These are phyloP conservation scores for Neurospora sp. DNA, from an alignment of 495 filamentous ascomycete species.

Conservation along the genomic window DNA sequence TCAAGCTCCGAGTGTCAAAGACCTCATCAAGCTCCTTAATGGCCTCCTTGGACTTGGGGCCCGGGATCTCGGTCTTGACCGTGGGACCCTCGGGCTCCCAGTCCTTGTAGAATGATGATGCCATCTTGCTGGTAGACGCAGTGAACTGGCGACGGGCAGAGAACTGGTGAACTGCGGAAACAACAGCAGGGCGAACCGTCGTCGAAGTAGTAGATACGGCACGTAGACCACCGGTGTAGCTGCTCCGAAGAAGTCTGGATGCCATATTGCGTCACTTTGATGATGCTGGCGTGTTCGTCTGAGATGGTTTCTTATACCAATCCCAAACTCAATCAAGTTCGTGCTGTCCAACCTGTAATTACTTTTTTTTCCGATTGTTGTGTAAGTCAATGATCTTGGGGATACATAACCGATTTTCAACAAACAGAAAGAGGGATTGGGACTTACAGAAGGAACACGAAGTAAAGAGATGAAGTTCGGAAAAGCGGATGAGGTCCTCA, in stretches of 20 bases:
- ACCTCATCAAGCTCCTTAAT: constrained; percentile 58
- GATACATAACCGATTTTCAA: neutral
- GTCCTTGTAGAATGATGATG: constrained; percentile 47
- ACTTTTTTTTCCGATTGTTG: neutral
- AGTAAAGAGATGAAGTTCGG: neutral
- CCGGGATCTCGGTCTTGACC: constrained; percentile 73
- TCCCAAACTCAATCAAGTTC: neutral
- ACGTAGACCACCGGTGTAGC: neutral
- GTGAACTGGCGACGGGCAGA: constrained; percentile 16
- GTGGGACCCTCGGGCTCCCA: constrained; percentile 65
- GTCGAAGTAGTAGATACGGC: neutral
- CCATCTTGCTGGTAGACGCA: constrained; percentile 26
- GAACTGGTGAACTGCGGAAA: constrained; percentile 1
- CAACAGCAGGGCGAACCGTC: neutral
- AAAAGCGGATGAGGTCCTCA: neutral
- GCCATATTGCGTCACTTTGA: neutral
- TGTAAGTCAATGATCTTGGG: neutral
- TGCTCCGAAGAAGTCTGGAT: neutral
- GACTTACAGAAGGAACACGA: neutral
- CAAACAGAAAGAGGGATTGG: neutral
- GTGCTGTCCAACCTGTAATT: neutral
- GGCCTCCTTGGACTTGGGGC: constrained; percentile 64
- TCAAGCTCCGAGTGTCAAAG: constrained; percentile 87
- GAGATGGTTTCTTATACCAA: neutral
- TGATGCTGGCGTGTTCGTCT: neutral